Conservation (phyloP, 495 filamentous ascomycete species). For the Daldinia decipiens region DNA sequence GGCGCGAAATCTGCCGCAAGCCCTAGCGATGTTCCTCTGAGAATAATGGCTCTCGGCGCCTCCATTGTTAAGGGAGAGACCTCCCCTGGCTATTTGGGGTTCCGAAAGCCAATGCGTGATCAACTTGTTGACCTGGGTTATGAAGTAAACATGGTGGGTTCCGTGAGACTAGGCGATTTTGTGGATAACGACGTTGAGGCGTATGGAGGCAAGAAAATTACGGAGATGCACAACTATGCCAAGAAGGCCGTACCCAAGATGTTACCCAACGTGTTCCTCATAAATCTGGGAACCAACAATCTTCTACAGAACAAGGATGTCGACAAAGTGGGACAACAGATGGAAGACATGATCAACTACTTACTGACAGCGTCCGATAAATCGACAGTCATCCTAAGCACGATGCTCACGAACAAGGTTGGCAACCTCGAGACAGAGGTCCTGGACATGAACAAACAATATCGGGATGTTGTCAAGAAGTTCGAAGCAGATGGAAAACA, state of each 20-base stretch:
- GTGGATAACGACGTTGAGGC: constrained; percentile 51
- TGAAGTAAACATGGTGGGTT: constrained; percentile 49
- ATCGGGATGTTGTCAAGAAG: constrained; percentile 35
- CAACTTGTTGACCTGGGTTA: constrained; percentile 41
- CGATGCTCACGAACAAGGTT: constrained; percentile 43
- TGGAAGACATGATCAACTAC: constrained; percentile 37
- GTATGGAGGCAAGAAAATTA: constrained; percentile 48
- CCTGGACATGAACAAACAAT: constrained; percentile 48
- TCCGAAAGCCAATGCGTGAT: constrained; percentile 57
- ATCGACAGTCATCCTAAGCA: constrained; percentile 41
- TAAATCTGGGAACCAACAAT: constrained; percentile 53
- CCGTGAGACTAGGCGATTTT: constrained; percentile 47
- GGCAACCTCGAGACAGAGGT: constrained; percentile 42
- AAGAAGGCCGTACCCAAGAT: constrained; percentile 37
- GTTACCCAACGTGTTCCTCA: constrained; percentile 50
- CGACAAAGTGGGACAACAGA: constrained; percentile 38
- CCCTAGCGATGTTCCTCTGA: constrained; percentile 43
- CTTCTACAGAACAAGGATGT: constrained; percentile 38
- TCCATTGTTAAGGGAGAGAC: constrained; percentile 65
- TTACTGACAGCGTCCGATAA: constrained; percentile 27
- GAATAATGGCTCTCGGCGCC: constrained; percentile 65
- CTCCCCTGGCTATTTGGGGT: constrained; percentile 63
- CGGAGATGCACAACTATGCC: constrained; percentile 45
- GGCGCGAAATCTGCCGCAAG: constrained; percentile 3
- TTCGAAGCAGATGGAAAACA: constrained; percentile 35